Evolutionary conservation across 352 stramenopile genomes (phyloP).

Genomic region (Aphanomyces astaci): DNA sequence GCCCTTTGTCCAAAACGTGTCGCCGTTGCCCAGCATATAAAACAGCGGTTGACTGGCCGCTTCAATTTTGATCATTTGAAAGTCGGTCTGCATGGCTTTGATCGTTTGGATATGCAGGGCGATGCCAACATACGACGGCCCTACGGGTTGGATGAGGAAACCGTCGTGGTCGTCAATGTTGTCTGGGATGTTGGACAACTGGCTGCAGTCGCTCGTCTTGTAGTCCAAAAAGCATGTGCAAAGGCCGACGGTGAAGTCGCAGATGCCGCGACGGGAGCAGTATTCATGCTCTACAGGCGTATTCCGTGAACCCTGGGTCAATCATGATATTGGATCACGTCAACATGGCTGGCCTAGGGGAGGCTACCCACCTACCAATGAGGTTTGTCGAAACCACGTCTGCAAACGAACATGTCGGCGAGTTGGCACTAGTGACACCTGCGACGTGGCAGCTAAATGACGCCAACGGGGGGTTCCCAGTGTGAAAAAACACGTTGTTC

Average conservation of each 20-base stretch:
- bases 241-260: slow-evolving; percentile 53
- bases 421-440: slow-evolving; percentile 35
- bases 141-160: slow-evolving; percentile 56
- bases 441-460: slow-evolving; percentile 74
- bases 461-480: slow-evolving; percentile 58
- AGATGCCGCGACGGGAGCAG: slow-evolving; percentile 72
- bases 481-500: slow-evolving; percentile 78
- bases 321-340: no score
- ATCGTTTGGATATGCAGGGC: slow-evolving; percentile 55
- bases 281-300: slow-evolving; percentile 63
- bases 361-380: slow-evolving; percentile 35
- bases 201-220: slow-evolving; percentile 59
- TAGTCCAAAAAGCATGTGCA: slow-evolving; percentile 74
- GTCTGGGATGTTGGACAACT: slow-evolving; percentile 52
- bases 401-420: slow-evolving; percentile 53
- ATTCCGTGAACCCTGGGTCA: no score
- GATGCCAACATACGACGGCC: slow-evolving; percentile 41
- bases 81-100: slow-evolving; percentile 50
- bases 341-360: neutral
- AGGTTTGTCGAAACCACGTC: slow-evolving; percentile 46
- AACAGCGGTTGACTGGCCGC: slow-evolving; percentile 37
- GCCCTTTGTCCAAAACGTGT: slow-evolving; percentile 42
- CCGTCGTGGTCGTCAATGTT: slow-evolving; percentile 63
- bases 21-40: slow-evolving; percentile 45
- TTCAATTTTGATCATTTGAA: slow-evolving; percentile 54